Conservation (phyloP, 2,329 filamentous ascomycete genomes). For the Aspergillus sp. region DNA sequence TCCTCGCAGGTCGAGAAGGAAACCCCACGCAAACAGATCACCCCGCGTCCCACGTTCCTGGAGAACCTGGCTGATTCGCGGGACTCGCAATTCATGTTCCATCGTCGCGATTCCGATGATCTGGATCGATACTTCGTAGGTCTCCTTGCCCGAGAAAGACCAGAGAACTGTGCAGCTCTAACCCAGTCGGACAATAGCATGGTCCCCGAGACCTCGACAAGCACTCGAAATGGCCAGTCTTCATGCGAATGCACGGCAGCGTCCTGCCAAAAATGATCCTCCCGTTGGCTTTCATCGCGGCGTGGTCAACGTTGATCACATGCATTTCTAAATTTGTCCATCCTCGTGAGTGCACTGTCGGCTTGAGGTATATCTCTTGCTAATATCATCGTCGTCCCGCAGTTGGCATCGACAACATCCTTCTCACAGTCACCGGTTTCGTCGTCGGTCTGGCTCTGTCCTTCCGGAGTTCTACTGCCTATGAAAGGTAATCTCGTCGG, state of each 20-base stretch:
- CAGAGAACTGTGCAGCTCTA: not conserved
- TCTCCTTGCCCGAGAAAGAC: not conserved
- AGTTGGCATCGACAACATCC: conserved; percentile 62
- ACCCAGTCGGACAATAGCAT: conserved; percentile 14
- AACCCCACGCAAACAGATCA: conserved; percentile 20
- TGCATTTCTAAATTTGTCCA: conserved; percentile 50
- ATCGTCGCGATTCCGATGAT: conserved; percentile 39
- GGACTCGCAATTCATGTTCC: conserved; percentile 29
- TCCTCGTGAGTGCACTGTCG: conserved; percentile 25
- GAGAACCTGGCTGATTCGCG: conserved; percentile 30
- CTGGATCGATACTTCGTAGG: conserved; percentile 62
- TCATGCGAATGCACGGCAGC: conserved; percentile 72
- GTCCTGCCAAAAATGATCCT: conserved; percentile 72
- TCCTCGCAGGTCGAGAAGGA: conserved; percentile 19
- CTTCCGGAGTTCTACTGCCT: conserved; percentile 73
- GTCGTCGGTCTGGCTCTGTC: conserved; percentile 76
- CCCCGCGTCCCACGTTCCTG: conserved; percentile 33
- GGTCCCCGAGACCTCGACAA: conserved; percentile 65
- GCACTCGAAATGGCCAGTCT: conserved; percentile 74
- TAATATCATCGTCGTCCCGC: conserved; percentile 9
- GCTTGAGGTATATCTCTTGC: not conserved
- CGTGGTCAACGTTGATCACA: conserved; percentile 66
- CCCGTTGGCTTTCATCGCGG: conserved; percentile 60
- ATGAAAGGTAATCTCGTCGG: conserved; percentile 55
- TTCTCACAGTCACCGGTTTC: conserved; percentile 77